Percentiles rank a stretch among this genome's conserved stretches.
Evolutionary conservation across 2,329 filamentous ascomycete species (phyloP).

Genomic region (Claviceps cyperi): DNA sequence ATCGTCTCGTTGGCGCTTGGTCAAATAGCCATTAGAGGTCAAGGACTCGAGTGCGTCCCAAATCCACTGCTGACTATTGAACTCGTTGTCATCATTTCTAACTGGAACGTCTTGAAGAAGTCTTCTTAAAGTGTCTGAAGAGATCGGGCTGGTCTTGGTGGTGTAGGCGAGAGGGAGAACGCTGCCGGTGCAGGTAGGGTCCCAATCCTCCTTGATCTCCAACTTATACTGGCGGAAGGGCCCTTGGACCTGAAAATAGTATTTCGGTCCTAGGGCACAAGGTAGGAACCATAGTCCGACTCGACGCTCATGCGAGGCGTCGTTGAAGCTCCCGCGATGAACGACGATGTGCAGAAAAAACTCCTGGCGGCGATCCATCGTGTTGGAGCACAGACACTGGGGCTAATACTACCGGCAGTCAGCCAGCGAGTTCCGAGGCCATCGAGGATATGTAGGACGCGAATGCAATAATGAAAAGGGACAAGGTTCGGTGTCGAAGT

Average conservation of each 20-base stretch:
- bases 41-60: conserved; percentile 5
- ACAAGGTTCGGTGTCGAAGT: neutral
- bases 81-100: conserved; percentile 6
- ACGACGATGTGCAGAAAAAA: conserved; percentile 8
- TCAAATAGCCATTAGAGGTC: conserved; percentile 3
- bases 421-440: neutral
- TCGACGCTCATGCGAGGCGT: conserved; percentile 7
- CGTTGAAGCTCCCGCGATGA: conserved; percentile 7
- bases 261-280: conserved; percentile 4
- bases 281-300: conserved; percentile 6
- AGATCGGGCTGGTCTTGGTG: conserved; percentile 6
- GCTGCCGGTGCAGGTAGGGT: conserved; percentile 6
- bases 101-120: conserved; percentile 6
- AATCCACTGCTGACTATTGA: conserved; percentile 8
- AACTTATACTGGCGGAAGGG: conserved; percentile 3
- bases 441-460: neutral
- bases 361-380: neutral
- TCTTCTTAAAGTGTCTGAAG: conserved; percentile 1
- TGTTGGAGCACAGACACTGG: neutral
- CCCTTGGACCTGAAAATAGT: conserved; percentile 6
- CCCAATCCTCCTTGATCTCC: conserved; percentile 7
- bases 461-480: no score
- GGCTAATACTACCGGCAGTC: neutral
- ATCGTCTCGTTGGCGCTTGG: conserved; percentile 4
- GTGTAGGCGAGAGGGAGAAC: conserved; percentile 7